Evolutionary conservation across 2,329 filamentous ascomycete genomes (phyloP), one percentile per base, ranked within the genome.

Genomic region (Phialophora expanda): DNA sequence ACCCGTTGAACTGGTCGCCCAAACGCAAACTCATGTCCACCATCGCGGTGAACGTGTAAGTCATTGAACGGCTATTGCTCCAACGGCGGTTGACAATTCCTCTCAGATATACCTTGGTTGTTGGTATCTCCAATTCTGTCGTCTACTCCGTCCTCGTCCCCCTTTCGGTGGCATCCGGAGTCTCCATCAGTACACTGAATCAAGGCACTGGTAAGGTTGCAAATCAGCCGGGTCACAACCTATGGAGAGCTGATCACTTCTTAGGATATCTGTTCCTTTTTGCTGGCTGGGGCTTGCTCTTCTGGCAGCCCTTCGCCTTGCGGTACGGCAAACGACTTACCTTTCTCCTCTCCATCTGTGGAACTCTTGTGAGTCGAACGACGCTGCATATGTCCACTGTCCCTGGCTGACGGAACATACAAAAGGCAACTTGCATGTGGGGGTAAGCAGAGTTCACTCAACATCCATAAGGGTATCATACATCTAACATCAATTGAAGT

Each of bases 221-320:
- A 32, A 32, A 11, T 11, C 30, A 32, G 8, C 8, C 1, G 2
- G 6, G 30, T 32, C 30, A 11, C 30, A 32, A 32, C 2, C 3
- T 11, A 30, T 30, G 11, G 30, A 32, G 30, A 32, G 30, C 30
- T 32, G 30, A 32, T 32, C 2, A 32, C 9, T 11, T 3, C 30
- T 32, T 32, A 32, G 30, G 82, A 4, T 82, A 80, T 38, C 79
- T 82, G 77, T 79, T 78, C 62, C 71, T 79, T 0, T 70, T 78
- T 14, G 73, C 76, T 4, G 77, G 77, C 22, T 78, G 76, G 76
- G 75, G 74, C 1, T 72, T 74, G 22, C 62, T 78, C 4, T 72
- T 78, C 38, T 83, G 81, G 81, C 81, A 83, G 66, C 80, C 81
- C 0, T 78, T 83, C 61, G 79, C 81, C 1, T 69, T 81, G 70